Evolutionary conservation across 495 filamentous ascomycete genomes (phyloP).

Genomic region (Xylaria intraflava): DNA sequence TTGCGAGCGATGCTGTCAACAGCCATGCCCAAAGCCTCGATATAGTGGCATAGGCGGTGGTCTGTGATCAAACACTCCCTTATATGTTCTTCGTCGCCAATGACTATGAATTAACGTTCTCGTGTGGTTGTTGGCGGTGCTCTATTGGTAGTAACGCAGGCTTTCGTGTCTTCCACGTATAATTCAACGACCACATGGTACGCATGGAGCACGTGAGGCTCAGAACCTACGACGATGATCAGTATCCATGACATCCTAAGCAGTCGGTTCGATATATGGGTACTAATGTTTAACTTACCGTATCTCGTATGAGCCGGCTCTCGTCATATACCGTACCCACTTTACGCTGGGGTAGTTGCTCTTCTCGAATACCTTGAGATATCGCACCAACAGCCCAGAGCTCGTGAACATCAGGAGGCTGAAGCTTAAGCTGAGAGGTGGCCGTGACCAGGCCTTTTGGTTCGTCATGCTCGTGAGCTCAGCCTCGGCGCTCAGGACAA

Average conservation of each 20-base stretch:
- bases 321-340: constrained; percentile 99
- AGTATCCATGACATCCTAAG: not conserved
- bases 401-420: constrained; percentile 97
- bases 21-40: not conserved
- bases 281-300: constrained; percentile 36
- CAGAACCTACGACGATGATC: constrained; percentile 5
- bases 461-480: constrained; percentile 94
- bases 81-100: not conserved
- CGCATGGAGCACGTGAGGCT: too few relatives aligned
- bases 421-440: constrained; percentile 86
- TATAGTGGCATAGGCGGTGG: not conserved
- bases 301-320: constrained; percentile 79
- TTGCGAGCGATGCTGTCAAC: not conserved
- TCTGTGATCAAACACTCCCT: not conserved
- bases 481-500: constrained; percentile 88
- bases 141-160: not conserved
- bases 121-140: not conserved
- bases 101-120: not conserved
- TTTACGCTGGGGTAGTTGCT: constrained; percentile 97
- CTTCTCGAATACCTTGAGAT: constrained; percentile 99
- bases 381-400: constrained; percentile 82
- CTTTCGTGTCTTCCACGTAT: not conserved
- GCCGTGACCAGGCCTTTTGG: constrained; percentile 95
- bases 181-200: not conserved
- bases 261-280: not conserved